Conservation (phyloP, 2,329 filamentous ascomycete species). For the Diplodia sapinea region DNA sequence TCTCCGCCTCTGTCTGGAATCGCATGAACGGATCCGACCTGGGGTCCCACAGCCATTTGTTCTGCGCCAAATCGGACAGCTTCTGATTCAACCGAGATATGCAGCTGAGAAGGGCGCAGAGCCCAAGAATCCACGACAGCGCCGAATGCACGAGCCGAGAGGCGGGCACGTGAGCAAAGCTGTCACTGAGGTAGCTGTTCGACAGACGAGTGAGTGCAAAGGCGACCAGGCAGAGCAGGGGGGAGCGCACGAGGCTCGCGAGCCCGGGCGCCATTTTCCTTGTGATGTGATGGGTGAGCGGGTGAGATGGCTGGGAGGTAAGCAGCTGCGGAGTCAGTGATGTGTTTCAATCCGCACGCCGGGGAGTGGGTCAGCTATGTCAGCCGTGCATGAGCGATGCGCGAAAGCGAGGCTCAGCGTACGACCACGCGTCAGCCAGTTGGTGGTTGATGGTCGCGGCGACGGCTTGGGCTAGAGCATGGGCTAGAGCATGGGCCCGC, state of each 20-base stretch:
- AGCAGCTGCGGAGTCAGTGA: conserved; percentile 19
- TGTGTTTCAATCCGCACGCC: neutral
- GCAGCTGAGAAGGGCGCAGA: neutral
- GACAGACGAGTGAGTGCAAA: conserved; percentile 1
- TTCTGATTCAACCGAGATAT: conserved; percentile 7
- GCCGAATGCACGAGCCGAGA: conserved; percentile 9
- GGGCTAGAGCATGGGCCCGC: neutral
- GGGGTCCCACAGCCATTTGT: conserved; percentile 48
- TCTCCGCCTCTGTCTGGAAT: conserved; percentile 36
- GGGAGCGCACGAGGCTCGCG: conserved; percentile 9
- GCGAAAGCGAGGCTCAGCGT: conserved; percentile 18
- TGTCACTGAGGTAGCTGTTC: neutral
- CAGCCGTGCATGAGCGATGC: conserved; percentile 5
- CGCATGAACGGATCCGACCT: conserved; percentile 17
- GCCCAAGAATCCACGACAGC: conserved; percentile 4
- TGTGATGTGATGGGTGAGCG: conserved; percentile 5
- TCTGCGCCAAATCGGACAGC: conserved; percentile 39
- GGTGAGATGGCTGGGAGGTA: neutral
- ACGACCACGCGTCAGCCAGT: conserved; percentile 15
- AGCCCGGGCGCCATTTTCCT: neutral
- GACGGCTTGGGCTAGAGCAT: neutral
- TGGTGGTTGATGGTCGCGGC: conserved; percentile 10
- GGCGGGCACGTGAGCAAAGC: neutral
- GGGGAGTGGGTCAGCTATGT: conserved; percentile 9
- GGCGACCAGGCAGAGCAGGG: neutral